Evolutionary conservation across 2,329 filamentous ascomycete genomes (phyloP).

Genomic region (Exophiala bonariae): DNA sequence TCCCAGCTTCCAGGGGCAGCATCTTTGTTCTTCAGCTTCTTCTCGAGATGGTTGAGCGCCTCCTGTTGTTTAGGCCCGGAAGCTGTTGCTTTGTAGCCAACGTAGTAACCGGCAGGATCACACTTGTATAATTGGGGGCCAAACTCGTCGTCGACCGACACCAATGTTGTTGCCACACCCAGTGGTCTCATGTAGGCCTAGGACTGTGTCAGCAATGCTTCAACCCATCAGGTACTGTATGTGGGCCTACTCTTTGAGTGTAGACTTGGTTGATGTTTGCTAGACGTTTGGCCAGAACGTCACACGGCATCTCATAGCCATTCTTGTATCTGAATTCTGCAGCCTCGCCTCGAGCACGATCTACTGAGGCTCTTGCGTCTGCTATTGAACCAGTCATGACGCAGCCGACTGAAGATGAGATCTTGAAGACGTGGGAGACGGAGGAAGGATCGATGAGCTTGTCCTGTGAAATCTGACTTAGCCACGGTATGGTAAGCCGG

Average conservation of each 20-base stretch:
- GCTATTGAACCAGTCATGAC: slow-evolving; percentile 99
- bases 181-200: slow-evolving; percentile 97
- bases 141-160: slow-evolving; percentile 87
- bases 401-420: slow-evolving; percentile 93
- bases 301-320: slow-evolving; percentile 99
- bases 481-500: slow-evolving; percentile 24
- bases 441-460: slow-evolving; percentile 98
- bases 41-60: slow-evolving; percentile 96
- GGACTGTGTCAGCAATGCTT: slow-evolving; percentile 9
- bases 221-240: neutral
- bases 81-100: slow-evolving; percentile 96
- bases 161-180: slow-evolving; percentile 91
- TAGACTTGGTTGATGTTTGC: slow-evolving; percentile 99
- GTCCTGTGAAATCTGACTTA: slow-evolving; percentile 62
- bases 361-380: slow-evolving; percentile 89
- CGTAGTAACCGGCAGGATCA: slow-evolving; percentile 96
- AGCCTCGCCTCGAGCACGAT: slow-evolving; percentile 90
- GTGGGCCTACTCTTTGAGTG: slow-evolving; percentile 76
- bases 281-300: slow-evolving; percentile 91
- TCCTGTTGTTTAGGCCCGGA: slow-evolving; percentile 98
- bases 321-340: slow-evolving; percentile 98
- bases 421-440: slow-evolving; percentile 94
- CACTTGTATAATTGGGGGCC: slow-evolving; percentile 98
- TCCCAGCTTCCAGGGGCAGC: slow-evolving; percentile 89
- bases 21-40: slow-evolving; percentile 99